Evolutionary conservation across 225 moss, liverwort and hornwort genomes (phyloP), one percentile per base, ranked within the genome.

Genomic region (Ulota crispa): DNA sequence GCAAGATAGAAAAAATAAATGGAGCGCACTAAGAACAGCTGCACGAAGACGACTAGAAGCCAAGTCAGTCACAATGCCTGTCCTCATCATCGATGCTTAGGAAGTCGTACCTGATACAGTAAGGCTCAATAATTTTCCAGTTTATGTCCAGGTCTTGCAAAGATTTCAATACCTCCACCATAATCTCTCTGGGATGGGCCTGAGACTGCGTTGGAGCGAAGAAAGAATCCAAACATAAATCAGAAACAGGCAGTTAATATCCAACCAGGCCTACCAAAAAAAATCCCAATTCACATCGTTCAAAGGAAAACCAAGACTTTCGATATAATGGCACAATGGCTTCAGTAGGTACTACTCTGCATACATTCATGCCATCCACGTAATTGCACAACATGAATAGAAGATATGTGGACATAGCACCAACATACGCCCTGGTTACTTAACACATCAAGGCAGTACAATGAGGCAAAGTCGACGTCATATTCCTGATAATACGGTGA

Each of bases 41-140:
- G 14, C 37, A 39, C 19, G 6, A 54, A 54, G 41, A 23, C 63
- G 13, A 77, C 63, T n/a, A 43, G 68, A 75, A 32, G 45, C 63
- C 20, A 37, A 14, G 32, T 24, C 4, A 69, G 52, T 26, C 36
- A 16, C 47, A 76, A 60, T 68, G 60, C 61, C 21, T 72, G 32
- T 26, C 45, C 56, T 56, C 34, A 37, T 14, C 56, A 78, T 59
- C 13, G 21, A 18, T 43, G 21, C 56, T 19, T 27, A 41, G 18
- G 42, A 64, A 45, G 47, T 73, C 41, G 36, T 70, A 81, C 85
- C 81, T 81, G 47, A 85, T 52, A 59, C 71, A 86, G 73, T 86
- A 84, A 16, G 86, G 86, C 37, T 76, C 86, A 2, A 76, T 28
- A 4, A 69, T 78, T 78, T 84, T 86, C 88, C 86, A 89, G 24